Percentiles rank a stretch among this genome's conserved stretches.
Conservation (phyloP, 495 filamentous ascomycete species). For the Amphirosellinia nigrospora region DNA sequence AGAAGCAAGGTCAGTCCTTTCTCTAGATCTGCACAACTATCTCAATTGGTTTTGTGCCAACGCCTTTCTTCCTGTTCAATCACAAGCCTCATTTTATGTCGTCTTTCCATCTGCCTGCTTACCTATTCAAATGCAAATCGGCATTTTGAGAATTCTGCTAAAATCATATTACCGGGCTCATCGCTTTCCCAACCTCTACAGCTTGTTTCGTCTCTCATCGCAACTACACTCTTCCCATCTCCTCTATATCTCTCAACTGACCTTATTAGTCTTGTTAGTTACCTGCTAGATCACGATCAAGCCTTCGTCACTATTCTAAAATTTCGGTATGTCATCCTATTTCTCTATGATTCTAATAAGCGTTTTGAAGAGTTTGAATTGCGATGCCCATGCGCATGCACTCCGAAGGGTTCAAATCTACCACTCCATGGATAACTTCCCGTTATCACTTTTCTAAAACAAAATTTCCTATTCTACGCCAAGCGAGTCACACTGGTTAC, state of each 20-base stretch:
- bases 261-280: neutral
- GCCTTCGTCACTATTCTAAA: neutral
- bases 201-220: neutral
- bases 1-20: conserved; percentile 8
- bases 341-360: neutral
- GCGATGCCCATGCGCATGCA: neutral
- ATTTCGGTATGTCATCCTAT: neutral
- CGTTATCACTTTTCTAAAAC: neutral
- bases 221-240: neutral
- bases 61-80: neutral
- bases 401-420: neutral
- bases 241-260: neutral
- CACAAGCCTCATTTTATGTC: neutral
- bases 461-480: neutral
- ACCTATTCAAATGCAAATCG: neutral
- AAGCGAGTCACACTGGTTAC: neutral
- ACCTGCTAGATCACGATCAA: neutral
- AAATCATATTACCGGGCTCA: neutral
- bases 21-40: neutral
- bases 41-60: neutral
- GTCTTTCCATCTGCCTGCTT: neutral
- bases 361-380: neutral
- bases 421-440: too few relatives aligned
- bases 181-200: neutral
- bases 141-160: neutral